phyloP scores from a whole-genome alignment of 192 early-diverging fungal species.

The Coemansia sp. region DNA sequence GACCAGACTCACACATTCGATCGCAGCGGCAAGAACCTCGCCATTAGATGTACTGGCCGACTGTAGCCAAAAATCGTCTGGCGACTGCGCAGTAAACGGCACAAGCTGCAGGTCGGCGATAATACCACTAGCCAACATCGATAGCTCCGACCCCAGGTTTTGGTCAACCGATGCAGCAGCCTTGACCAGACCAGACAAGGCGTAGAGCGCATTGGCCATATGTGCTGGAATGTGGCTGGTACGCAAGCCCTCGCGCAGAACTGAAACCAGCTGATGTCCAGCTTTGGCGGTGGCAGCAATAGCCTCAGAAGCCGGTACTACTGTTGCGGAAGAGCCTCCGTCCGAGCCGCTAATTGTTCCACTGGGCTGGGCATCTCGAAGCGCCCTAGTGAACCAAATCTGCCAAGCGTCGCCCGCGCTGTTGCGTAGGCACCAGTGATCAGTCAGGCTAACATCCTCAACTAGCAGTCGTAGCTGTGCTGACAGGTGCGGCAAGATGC shows the following conservation, averaged over 20 bases:
- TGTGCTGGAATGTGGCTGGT: slow-evolving; percentile 21
- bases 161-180: slow-evolving; percentile 12
- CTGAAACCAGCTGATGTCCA: neutral
- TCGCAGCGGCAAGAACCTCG: slow-evolving; percentile 25
- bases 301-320: neutral
- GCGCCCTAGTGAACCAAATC: slow-evolving; percentile 19
- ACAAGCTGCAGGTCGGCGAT: slow-evolving; percentile 7
- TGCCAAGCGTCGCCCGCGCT: slow-evolving; percentile 28
- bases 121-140: slow-evolving; percentile 3
- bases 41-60: slow-evolving; percentile 3
- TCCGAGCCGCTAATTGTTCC: neutral
- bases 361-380: neutral
- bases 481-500: neutral
- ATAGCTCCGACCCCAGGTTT: slow-evolving; percentile 17
- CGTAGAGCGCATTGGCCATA: slow-evolving; percentile 22
- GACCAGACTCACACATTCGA: slow-evolving; percentile 27
- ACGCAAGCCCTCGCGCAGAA: neutral
- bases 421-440: slow-evolving; percentile 38
- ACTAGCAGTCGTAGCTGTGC: slow-evolving; percentile 15
- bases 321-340: neutral
- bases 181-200: slow-evolving; percentile 19
- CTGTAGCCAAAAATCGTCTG: slow-evolving; percentile 16
- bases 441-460: slow-evolving; percentile 6
- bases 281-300: neutral
- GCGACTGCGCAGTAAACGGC: neutral